Base-by-base conservation (phyloP, 805 yeast species). In the Saturnispora quitensis region DNA sequence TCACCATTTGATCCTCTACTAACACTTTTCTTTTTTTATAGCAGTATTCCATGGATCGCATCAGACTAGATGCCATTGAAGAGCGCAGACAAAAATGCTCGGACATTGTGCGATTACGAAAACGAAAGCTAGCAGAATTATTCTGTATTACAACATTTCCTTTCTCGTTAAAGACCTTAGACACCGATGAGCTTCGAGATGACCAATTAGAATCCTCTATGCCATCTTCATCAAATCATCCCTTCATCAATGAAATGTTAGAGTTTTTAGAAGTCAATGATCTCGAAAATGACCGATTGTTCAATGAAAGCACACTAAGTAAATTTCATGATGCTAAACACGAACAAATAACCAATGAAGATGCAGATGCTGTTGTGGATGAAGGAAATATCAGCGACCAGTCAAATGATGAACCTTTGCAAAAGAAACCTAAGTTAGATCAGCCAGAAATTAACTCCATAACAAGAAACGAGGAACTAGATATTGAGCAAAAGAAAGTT, bases 71-170 rank as follows among this genome's bases (percentile, higher is more conserved):
- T 48, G 68, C 75, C 25, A 68, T 75, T 35, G 79, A 73, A 48
- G 67, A 68, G 56, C 67, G 78, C 51, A 64, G 73, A 27, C 72
- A 69, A 43, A 69, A 66, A 34, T 71, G 77, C 45, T 54, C 68
- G 43, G 74, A 71, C 47, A 65, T 79, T n/a, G 67, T 78, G 12
- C 69, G 72, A 54, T 69, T 70, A 44, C 69, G 89, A 47, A 80
- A 80, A 58, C 68, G 82, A 27, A 80, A 79, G 59, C 68, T 84
- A 24, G 73, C 84, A 1, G 86, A 82, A 62, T 67, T 84, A 17
- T 83, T 79, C 60, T 77, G 81, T 56, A 74, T 83, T 13, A 71
- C 86, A 10, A 64, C 78, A 54, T 64, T 78, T 48, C 78, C 82
- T 18, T 68, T 72, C 52, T 62, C 76, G 51, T 80, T 70, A 46